Percentiles rank a stretch among this genome's conserved stretches.
These are phyloP conservation scores for Metschnikowia matae DNA, from an alignment of 805 yeast genomes.

Conservation along the genomic window DNA sequence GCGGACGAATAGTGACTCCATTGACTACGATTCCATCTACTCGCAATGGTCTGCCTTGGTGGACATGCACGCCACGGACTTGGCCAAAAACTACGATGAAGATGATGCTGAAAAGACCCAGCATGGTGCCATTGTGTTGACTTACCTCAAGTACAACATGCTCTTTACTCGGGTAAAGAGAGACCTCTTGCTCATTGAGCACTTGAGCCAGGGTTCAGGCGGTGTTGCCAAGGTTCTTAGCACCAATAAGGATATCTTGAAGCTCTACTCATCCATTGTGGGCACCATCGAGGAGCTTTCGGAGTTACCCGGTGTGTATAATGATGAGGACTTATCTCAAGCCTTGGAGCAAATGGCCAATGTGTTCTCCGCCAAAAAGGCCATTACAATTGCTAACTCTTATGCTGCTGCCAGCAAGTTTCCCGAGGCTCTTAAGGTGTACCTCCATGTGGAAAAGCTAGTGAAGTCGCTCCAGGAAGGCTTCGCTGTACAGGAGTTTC, in stretches of 20 bases:
- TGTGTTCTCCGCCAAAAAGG: slow-evolving; percentile 45
- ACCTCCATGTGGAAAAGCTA: slow-evolving; percentile 20
- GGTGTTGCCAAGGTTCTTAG: slow-evolving; percentile 2
- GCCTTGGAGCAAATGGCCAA: slow-evolving; percentile 49
- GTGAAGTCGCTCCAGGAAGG: slow-evolving; percentile 16
- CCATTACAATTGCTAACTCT: slow-evolving; percentile 42
- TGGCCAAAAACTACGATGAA: slow-evolving; percentile 45
- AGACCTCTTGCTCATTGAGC: slow-evolving; percentile 51
- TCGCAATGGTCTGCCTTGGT: slow-evolving; percentile 68
- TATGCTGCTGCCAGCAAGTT: slow-evolving; percentile 39
- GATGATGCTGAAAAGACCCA: slow-evolving; percentile 59
- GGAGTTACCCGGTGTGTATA: slow-evolving; percentile 90
- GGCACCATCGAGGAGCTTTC: slow-evolving; percentile 54
- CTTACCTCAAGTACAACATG: slow-evolving; percentile 69
- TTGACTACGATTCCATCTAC: slow-evolving; percentile 54
- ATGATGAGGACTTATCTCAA: slow-evolving; percentile 63
- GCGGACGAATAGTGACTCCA: slow-evolving; percentile 30
- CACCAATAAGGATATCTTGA: slow-evolving; percentile 38
- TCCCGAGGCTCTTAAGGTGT: slow-evolving; percentile 47
- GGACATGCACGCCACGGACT: slow-evolving; percentile 53
- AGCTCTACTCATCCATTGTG: slow-evolving; percentile 49
- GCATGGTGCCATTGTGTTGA: slow-evolving; percentile 66
- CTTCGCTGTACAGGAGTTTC: slow-evolving; percentile 35
- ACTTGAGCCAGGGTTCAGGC: slow-evolving; percentile 19
- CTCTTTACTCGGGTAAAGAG: slow-evolving; percentile 67